Base-by-base conservation (phyloP, 495 filamentous ascomycete species). In the Bryoglossum gracile region DNA sequence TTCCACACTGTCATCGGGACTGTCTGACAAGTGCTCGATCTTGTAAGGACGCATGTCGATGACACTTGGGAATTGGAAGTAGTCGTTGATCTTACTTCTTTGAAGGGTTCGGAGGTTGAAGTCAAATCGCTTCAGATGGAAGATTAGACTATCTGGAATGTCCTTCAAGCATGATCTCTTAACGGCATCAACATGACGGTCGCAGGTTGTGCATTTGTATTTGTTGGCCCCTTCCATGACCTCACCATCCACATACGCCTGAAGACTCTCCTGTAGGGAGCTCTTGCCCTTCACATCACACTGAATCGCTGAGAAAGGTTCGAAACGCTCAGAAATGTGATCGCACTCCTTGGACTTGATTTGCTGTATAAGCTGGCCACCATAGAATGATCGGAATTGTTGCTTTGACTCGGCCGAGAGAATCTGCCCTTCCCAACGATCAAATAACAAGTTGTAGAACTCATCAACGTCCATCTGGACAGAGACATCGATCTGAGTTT, bases 181-280 rank as follows among this genome's bases (percentile, higher is more conserved):
- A 43, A 97, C 89, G 39, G 92, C 92, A 68, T 96, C 84, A 21
- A 97, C 91, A 61, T 92, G 89, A 25, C 81, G 82, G 34, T 84
- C 84, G 63, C 92, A 99, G 3, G 80, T 84, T 3, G 89, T 87
- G 68, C 92, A 99, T 44, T 89, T 92, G 71, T 99, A 99, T 65
- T 95, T 95, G 66, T 99, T 97, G 53, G 95, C 83, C 58, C 92
- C 92, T 75, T 94, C 89, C 90, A 97, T 92, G 36, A 92, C 81
- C 60, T 99, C 94, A 1, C 92, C 92, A 59, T 91, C 86, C 10
- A 97, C 90, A 62, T 95, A 97, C 5, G 91, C 89, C 57, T 87
- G 80, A 10, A 99, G 68, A 61, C 92, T 96, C 48, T 97, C 89
- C 51, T 86, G 73, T 1, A 99, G 76, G 25, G 68, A 81, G 5